A percentile compares a stretch with the other conserved stretches of the same genome.
These are phyloP conservation scores for Chaetoscypha palmicola DNA, from an alignment of 2,329 filamentous ascomycete genomes.

Conservation along the genomic window DNA sequence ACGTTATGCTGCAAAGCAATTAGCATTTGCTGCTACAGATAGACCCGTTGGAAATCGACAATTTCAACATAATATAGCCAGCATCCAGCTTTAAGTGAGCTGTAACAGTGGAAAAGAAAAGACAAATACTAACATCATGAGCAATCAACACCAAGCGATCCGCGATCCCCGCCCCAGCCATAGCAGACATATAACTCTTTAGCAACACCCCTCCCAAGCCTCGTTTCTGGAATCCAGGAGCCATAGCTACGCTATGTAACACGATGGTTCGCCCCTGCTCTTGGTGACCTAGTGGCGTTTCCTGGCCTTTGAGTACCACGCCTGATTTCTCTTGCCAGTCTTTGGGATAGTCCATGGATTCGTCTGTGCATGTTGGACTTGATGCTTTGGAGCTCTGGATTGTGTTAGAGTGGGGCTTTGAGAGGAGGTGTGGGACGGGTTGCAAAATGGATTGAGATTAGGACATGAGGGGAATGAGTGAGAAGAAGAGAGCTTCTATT, in stretches of 20 bases:
- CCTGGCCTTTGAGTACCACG: background rate
- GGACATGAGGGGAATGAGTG: too few relatives aligned
- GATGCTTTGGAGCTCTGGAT: constrained; percentile 46
- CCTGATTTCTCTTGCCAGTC: constrained; percentile 50
- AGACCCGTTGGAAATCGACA: background rate
- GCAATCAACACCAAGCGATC: constrained; percentile 71
- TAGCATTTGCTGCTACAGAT: background rate
- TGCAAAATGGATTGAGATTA: too few relatives aligned
- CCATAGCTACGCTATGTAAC: constrained; percentile 75
- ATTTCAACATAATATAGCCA: background rate
- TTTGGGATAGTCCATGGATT: constrained; percentile 65
- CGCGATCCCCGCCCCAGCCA: constrained; percentile 62
- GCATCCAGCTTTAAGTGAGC: background rate
- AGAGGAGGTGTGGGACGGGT: background rate
- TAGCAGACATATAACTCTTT: constrained; percentile 69
- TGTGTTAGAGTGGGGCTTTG: background rate
- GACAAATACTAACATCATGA: constrained; percentile 50
- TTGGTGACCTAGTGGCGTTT: constrained; percentile 46
- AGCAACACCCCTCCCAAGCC: constrained; percentile 69
- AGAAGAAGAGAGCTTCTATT: too few relatives aligned
- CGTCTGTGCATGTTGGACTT: constrained; percentile 59
- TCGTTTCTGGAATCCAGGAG: constrained; percentile 65
- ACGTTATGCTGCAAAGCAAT: constrained; percentile 50
- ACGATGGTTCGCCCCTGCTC: constrained; percentile 68
- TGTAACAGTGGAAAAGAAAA: constrained; percentile 1